Percentiles rank a stretch among this genome's conserved stretches.
Conservation (phyloP, 2,329 filamentous ascomycete genomes). For the Sclerotinia minor region DNA sequence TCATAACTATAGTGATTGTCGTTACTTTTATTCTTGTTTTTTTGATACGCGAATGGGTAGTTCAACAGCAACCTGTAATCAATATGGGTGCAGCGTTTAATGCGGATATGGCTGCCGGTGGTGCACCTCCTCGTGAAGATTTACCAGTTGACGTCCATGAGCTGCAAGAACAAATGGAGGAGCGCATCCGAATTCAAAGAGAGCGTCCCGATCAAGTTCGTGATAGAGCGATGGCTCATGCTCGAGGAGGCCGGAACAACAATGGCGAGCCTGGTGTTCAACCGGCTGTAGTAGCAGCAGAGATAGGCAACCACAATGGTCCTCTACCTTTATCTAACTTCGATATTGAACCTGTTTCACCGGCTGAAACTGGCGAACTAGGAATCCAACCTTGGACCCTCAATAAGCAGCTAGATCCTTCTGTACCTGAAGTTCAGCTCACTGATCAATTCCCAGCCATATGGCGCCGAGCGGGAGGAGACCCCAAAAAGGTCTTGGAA, state of each 20-base stretch:
- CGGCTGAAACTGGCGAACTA: not conserved
- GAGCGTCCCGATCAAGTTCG: constrained; percentile 20
- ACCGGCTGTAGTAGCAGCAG: not conserved
- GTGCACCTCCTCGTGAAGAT: constrained; percentile 33
- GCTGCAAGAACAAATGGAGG: constrained; percentile 21
- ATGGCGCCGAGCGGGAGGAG: constrained; percentile 60
- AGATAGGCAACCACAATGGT: not conserved
- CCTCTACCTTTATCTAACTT: not conserved
- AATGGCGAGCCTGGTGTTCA: not conserved
- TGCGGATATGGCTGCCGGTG: constrained; percentile 57
- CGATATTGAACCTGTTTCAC: not conserved
- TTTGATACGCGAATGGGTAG: constrained; percentile 93
- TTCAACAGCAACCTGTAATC: constrained; percentile 93
- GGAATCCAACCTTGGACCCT: not conserved
- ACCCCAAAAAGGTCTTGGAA: constrained; percentile 57
- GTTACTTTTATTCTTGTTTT: constrained; percentile 96
- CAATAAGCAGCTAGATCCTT: constrained; percentile 26
- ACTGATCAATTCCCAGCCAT: constrained; percentile 53
- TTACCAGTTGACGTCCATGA: constrained; percentile 16
- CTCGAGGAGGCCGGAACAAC: constrained; percentile 23
- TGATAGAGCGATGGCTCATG: constrained; percentile 7
- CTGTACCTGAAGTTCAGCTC: constrained; percentile 36
- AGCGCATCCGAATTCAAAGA: constrained; percentile 25
- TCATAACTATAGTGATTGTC: constrained; percentile 90
- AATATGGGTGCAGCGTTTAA: constrained; percentile 67